Evolutionary conservation across 129 eudicot genomes (phyloP), one percentile per base, ranked within the genome.

Genomic region (Centella asiatica): DNA sequence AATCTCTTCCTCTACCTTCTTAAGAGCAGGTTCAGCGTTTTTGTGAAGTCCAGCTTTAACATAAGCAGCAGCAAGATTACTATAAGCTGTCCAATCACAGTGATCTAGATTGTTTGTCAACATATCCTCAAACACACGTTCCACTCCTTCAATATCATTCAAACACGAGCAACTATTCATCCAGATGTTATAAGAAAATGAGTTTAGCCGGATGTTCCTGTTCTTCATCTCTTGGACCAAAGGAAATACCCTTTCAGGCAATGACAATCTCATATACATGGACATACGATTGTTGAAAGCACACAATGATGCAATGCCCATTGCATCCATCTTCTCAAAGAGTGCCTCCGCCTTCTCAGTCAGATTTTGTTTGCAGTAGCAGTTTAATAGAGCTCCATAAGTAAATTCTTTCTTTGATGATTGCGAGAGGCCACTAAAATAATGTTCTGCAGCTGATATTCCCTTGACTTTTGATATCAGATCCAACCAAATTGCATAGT

Each of bases 311-410:
- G 65, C 75, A 63, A 73, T 50, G 66, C 74, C 74, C 85, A 74
- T 52, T 19, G 78, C 67, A 10, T 74, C 85, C 69, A 83, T 81
- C 67, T 79, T 74, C 32, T 74, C 59, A 55, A 90, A 90, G 36
- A 86, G 80, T 44, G 70, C 75, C 46, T 76, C 49, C 24, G 97
- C 97, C 71, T 86, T 83, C 24, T 86, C 90, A 0, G 70, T 40
- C 78, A 74, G 44, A 51, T 76, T 75, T 47, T 64, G 68, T 42
- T 62, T 68, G 68, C 95, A 86, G 27, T 86, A 90, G 62, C 87
- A 81, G 64, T 81, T 73, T 44, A 86, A 70, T 14, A 90, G 94
- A 59, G 95, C 80, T 54, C 95, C 94, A 24, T 84, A 84, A 24
- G 90, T 74, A 25, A 25, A 56, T 44, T 52, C 37, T 65, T 60